Evolutionary conservation across 1,284 basidiomycete genomes (phyloP).

Genomic region (Marasmius tenuissimus): DNA sequence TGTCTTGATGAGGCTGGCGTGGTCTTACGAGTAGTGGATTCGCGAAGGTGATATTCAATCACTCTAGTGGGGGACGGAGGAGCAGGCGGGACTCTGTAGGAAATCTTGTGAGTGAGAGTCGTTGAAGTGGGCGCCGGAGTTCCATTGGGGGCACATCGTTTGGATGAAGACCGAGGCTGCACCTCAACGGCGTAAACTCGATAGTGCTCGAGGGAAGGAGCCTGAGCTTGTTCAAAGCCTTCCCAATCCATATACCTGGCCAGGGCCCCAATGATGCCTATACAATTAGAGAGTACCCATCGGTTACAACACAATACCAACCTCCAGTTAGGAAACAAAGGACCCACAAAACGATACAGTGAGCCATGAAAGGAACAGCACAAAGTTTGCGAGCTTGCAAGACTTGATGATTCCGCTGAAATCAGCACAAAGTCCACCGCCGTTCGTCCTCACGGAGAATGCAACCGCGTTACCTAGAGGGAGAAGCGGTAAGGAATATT

Average conservation of each 20-base stretch:
- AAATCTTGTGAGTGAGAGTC: background rate
- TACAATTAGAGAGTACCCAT: background rate
- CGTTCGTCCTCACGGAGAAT: conserved; percentile 5
- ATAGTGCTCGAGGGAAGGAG: background rate
- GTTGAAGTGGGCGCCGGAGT: background rate
- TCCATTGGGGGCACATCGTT: background rate
- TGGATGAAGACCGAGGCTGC: background rate
- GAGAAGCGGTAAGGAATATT: background rate
- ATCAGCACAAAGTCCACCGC: conserved; percentile 4
- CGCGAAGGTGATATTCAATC: background rate
- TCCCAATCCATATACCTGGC: background rate
- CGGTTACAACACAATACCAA: background rate
- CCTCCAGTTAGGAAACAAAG: background rate
- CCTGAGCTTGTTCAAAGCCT: background rate
- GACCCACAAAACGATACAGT: background rate
- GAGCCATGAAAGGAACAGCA: conserved; percentile 5
- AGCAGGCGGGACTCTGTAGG: background rate
- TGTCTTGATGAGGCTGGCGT: background rate
- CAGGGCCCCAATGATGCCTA: background rate
- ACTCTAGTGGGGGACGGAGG: background rate
- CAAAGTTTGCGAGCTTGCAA: conserved; percentile 2
- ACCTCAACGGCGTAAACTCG: background rate
- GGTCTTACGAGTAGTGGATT: background rate
- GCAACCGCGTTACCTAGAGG: background rate
- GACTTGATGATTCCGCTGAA: conserved; percentile 1